Conservation (phyloP, 179 eudicot species). For the Beta macrorhiza region DNA sequence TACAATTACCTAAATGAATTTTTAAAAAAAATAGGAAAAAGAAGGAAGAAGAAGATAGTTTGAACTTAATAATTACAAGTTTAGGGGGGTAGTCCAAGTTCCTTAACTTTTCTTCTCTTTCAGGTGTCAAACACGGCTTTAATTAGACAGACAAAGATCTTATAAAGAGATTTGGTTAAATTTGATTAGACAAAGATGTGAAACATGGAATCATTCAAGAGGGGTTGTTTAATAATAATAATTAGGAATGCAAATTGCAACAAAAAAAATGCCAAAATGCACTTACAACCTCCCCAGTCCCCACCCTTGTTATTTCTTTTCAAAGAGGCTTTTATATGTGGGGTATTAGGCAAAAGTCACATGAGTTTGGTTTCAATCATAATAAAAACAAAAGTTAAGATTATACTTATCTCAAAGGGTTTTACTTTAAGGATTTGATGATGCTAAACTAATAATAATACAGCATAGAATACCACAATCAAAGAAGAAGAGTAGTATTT, state of each 20-base stretch:
- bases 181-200: constrained; percentile 38
- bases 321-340: constrained; percentile 27
- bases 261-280: constrained; percentile 15
- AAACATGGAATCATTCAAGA: constrained; percentile 36
- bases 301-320: constrained; percentile 15
- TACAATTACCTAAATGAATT: neutral
- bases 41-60: too few species aligned
- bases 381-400: constrained; percentile 43
- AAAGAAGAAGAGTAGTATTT: neutral
- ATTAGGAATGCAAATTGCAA: neutral
- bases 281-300: neutral
- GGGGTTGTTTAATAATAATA: neutral
- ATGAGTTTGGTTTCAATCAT: constrained; percentile 37
- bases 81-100: constrained; percentile 10
- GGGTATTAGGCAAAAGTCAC: constrained; percentile 42
- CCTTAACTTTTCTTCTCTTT: constrained; percentile 25
- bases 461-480: constrained; percentile 37
- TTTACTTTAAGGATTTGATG: constrained; percentile 43
- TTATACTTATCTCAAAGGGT: constrained; percentile 36
- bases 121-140: constrained; percentile 36
- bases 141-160: constrained; percentile 39
- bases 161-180: constrained; percentile 41
- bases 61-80: neutral
- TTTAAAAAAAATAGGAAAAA: too few species aligned
- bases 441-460: constrained; percentile 36